phyloP scores from a whole-genome alignment of 1,284 basidiomycete species.

The Hemileia vastatrix region DNA sequence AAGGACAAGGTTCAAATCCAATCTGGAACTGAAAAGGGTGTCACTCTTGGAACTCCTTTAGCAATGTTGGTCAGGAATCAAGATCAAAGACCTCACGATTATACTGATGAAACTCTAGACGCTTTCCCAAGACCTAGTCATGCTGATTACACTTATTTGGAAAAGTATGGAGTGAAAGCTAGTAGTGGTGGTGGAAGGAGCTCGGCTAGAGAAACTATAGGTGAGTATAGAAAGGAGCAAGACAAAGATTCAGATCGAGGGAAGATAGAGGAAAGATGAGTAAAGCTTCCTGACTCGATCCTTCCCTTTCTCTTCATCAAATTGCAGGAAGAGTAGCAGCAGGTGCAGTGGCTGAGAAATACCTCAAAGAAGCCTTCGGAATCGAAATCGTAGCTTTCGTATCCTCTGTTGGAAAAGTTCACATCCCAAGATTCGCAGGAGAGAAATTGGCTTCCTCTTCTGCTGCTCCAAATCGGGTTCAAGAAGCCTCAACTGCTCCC shows the following conservation, averaged over 20 bases:
- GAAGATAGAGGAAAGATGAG: background rate
- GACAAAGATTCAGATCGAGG: background rate
- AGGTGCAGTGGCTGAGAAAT: slow-evolving; percentile 93
- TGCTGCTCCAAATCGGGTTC: background rate
- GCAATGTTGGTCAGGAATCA: slow-evolving; percentile 91
- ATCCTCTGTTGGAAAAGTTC: slow-evolving; percentile 84
- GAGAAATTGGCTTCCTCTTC: slow-evolving; percentile 29
- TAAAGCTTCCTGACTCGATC: slow-evolving; percentile 2
- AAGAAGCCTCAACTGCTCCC: slow-evolving; percentile 46
- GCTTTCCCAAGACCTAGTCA: slow-evolving; percentile 91
- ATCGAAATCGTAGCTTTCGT: slow-evolving; percentile 96
- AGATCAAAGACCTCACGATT: slow-evolving; percentile 95
- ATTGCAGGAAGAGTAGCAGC: slow-evolving; percentile 78
- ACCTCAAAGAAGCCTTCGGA: slow-evolving; percentile 73
- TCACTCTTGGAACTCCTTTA: slow-evolving; percentile 94
- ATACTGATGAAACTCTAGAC: slow-evolving; percentile 96
- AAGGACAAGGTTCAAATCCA: slow-evolving; percentile 89
- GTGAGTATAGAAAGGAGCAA: slow-evolving; percentile 46
- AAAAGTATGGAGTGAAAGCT: slow-evolving; percentile 95
- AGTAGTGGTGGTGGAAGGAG: slow-evolving; percentile 89
- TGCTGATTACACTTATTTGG: slow-evolving; percentile 94
- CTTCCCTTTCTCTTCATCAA: background rate
- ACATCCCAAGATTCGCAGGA: slow-evolving; percentile 53
- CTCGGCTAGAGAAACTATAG: slow-evolving; percentile 91
- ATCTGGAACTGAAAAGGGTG: slow-evolving; percentile 82